Conservation (phyloP, 768 basidiomycete genomes). For the Kockovaella imperatae region DNA sequence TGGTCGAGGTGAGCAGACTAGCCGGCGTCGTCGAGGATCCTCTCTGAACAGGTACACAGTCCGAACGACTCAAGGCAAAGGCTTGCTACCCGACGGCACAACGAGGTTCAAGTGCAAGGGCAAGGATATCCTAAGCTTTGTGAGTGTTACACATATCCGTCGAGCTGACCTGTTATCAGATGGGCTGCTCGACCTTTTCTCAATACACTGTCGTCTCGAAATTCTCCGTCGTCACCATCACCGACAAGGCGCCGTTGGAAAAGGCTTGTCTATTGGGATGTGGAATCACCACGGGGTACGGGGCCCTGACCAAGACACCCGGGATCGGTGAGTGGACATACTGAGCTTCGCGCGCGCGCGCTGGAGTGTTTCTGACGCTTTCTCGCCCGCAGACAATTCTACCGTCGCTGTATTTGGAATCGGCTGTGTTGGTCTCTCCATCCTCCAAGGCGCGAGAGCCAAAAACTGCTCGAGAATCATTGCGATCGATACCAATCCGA, state of each 20-base stretch:
- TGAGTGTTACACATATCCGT: conserved; percentile 47
- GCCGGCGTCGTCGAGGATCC: not conserved
- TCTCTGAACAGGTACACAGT: conserved; percentile 50
- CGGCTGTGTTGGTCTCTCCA: conserved; percentile 88
- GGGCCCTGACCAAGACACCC: conserved; percentile 83
- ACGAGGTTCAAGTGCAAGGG: conserved; percentile 85
- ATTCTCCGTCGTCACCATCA: conserved; percentile 88
- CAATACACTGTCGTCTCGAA: conserved; percentile 98
- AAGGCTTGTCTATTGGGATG: conserved; percentile 91
- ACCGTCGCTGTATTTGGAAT: conserved; percentile 92
- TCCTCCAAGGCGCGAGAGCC: conserved; percentile 67
- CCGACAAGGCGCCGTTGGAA: conserved; percentile 75
- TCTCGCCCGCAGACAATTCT: conserved; percentile 59
- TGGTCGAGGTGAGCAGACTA: conserved; percentile 59
- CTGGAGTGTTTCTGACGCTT: not conserved
- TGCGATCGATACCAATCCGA: conserved; percentile 80
- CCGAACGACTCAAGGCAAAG: conserved; percentile 76
- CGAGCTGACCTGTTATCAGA: conserved; percentile 50
- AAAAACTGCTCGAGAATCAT: conserved; percentile 83
- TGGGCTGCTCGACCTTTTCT: conserved; percentile 99
- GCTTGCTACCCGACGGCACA: conserved; percentile 85
- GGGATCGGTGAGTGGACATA: conserved; percentile 48
- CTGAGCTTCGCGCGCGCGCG: not conserved
- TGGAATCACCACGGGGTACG: conserved; percentile 98
- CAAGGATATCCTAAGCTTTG: conserved; percentile 81